Base-by-base conservation (phyloP, 345 rosid genomes). In the Salix koriyanagi region DNA sequence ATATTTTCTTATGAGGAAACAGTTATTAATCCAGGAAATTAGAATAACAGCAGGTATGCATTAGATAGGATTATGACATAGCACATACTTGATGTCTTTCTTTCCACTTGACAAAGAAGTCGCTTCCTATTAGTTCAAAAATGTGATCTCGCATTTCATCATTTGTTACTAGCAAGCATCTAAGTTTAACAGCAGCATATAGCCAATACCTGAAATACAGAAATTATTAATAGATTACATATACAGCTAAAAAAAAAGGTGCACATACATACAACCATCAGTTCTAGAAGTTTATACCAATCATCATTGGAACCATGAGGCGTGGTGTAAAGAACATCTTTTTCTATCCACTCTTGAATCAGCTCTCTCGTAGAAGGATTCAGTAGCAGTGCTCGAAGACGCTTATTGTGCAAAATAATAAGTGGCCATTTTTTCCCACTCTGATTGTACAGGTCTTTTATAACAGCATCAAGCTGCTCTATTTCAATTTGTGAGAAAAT, bases 81-180 rank as follows among this genome's bases (percentile, higher is more conserved):
- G 34, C 62, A 48, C 44, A 67, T 79, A 91, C 97, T 80, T 90
- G 97, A 83, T 94, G 94, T 52, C 97, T 88, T 88, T 89, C 97
- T 87, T 94, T 92, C 97, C 97, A 94, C 71, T 85, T 90, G 73
- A 87, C 85, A 77, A 94, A 91, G 78, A 91, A 88, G 80, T 78
- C 85, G 71, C 74, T 87, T 26, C 97, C 95, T 13, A 92, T 37
- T 56, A 94, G 91, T 80, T 91, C 97, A 77, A 94, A 94, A 67
- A 90, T 91, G 88, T 94, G 97, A 87, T 92, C 98, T 76, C 95
- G 90, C 97, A 94, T 92, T 80, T 94, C 94, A 82, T 94, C 99
- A 82, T 94, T 92, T 4, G 97, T 92, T 78, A 92, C 90, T 50
- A 92, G 90, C 79, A 90, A 82, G 81, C 97, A 94, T 80, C 88